Conservation (phyloP, 2,329 filamentous ascomycete species). For the Cercospora zeae-maydis region DNA sequence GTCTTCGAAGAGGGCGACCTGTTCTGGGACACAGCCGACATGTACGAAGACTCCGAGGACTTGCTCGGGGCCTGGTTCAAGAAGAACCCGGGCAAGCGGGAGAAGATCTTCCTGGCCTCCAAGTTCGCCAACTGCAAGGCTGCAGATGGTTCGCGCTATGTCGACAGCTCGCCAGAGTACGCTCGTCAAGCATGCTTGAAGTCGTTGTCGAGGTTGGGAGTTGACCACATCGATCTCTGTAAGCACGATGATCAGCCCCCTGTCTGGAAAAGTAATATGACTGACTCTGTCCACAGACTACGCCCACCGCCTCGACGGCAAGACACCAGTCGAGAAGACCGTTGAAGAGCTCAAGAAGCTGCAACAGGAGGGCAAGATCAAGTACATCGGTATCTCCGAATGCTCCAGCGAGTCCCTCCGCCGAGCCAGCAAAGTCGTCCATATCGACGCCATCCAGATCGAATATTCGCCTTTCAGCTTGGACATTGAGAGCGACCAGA, state of each 20-base stretch:
- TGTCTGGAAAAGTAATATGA: neutral
- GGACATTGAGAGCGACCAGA: slow-evolving; percentile 55
- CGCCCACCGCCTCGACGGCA: slow-evolving; percentile 43
- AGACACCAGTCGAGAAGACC: slow-evolving; percentile 49
- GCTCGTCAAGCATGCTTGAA: slow-evolving; percentile 39
- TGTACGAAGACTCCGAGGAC: slow-evolving; percentile 37
- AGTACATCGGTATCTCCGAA: slow-evolving; percentile 55
- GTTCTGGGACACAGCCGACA: slow-evolving; percentile 50
- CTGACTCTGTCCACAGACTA: slow-evolving; percentile 29
- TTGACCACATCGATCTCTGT: slow-evolving; percentile 43
- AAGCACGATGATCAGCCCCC: neutral
- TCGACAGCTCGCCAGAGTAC: slow-evolving; percentile 44
- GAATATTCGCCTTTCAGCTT: slow-evolving; percentile 52
- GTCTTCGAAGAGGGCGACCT: slow-evolving; percentile 50
- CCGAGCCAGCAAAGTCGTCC: slow-evolving; percentile 50
- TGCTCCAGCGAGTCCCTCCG: slow-evolving; percentile 50
- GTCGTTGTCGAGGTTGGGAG: slow-evolving; percentile 41
- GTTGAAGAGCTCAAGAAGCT: slow-evolving; percentile 49
- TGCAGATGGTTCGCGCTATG: slow-evolving; percentile 37
- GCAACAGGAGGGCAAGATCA: slow-evolving; percentile 55
- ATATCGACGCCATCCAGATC: slow-evolving; percentile 52
- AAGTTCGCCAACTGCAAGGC: slow-evolving; percentile 50
- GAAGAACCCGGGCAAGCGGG: slow-evolving; percentile 46
- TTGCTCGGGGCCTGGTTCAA: slow-evolving; percentile 37
- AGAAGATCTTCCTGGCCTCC: slow-evolving; percentile 51